Evolutionary conservation across 495 filamentous ascomycete species (phyloP).

Genomic region (Jackrogersella minutella): DNA sequence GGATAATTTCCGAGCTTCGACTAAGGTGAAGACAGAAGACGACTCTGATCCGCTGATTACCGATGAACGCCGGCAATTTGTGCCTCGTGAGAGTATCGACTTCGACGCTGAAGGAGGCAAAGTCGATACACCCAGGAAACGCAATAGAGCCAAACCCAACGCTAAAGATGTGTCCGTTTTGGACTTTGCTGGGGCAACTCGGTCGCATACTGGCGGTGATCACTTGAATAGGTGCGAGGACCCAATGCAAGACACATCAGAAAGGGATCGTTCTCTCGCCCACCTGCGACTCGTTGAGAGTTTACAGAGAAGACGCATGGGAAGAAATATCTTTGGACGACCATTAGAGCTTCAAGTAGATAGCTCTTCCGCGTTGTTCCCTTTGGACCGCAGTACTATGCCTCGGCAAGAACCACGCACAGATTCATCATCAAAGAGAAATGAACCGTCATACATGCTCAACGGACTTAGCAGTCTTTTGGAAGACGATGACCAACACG

Average conservation of each 20-base stretch:
- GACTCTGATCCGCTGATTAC: conserved; percentile 50
- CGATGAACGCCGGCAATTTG: conserved; percentile 42
- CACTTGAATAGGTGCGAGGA: not conserved
- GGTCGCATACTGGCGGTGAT: not conserved
- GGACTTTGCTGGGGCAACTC: not conserved
- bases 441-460: not conserved
- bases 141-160: conserved; percentile 31
- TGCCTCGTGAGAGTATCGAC: conserved; percentile 69
- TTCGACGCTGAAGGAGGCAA: conserved; percentile 72
- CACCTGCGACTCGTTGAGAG: not conserved
- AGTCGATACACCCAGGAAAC: conserved; percentile 71
- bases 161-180: conserved; percentile 5
- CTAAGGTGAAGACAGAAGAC: conserved; percentile 48
- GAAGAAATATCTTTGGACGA: not conserved
- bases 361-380: not conserved
- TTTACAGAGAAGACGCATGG: not conserved
- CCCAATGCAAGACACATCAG: not conserved
- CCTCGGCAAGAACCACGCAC: not conserved
- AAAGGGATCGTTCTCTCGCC: not conserved
- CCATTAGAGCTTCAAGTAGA: not conserved
- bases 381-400: conserved; percentile 8
- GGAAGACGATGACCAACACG: conserved; percentile 26
- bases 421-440: not conserved
- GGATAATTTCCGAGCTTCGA: conserved; percentile 3
- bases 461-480: conserved; percentile 12